phyloP scores from a whole-genome alignment of 2,329 filamentous ascomycete species.

The Lachnellula cervina region DNA sequence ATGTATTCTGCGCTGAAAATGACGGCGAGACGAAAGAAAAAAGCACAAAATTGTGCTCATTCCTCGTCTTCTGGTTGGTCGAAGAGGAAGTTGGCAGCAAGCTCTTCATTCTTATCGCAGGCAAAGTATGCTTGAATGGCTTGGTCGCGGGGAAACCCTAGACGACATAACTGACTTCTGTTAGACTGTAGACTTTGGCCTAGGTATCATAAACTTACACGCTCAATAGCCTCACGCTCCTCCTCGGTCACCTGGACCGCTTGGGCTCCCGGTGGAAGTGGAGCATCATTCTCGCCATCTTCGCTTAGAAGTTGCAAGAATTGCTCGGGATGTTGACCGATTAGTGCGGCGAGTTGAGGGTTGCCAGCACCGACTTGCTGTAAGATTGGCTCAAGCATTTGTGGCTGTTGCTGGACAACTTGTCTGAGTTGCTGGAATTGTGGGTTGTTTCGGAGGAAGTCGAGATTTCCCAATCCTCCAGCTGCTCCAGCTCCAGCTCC shows the following conservation, averaged over 20 bases:
- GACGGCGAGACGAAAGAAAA: constrained; percentile 9
- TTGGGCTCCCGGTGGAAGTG: constrained; percentile 81
- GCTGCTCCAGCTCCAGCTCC: constrained; percentile 39
- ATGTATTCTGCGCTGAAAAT: constrained; percentile 1
- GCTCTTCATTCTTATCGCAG: constrained; percentile 98
- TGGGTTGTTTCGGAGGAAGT: constrained; percentile 90
- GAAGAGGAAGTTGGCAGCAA: constrained; percentile 96
- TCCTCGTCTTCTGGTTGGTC: constrained; percentile 90
- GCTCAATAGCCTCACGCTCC: constrained; percentile 93
- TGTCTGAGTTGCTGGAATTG: constrained; percentile 98
- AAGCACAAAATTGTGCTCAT: constrained; percentile 12
- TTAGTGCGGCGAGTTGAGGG: constrained; percentile 87
- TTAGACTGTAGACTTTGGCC: constrained; percentile 11
- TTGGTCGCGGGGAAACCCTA: constrained; percentile 88
- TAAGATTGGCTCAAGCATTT: constrained; percentile 97
- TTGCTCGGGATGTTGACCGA: constrained; percentile 85
- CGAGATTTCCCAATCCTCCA: constrained; percentile 68
- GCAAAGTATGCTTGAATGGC: constrained; percentile 99
- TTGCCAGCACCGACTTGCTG: constrained; percentile 95
- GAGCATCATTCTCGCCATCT: constrained; percentile 77
- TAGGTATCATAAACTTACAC: constrained; percentile 53
- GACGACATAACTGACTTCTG: constrained; percentile 66
- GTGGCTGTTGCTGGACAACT: constrained; percentile 93
- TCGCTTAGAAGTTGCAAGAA: constrained; percentile 89
- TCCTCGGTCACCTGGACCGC: constrained; percentile 90